phyloP scores from a whole-genome alignment of 306 rosid species.

The Gastrolobium villosum region DNA sequence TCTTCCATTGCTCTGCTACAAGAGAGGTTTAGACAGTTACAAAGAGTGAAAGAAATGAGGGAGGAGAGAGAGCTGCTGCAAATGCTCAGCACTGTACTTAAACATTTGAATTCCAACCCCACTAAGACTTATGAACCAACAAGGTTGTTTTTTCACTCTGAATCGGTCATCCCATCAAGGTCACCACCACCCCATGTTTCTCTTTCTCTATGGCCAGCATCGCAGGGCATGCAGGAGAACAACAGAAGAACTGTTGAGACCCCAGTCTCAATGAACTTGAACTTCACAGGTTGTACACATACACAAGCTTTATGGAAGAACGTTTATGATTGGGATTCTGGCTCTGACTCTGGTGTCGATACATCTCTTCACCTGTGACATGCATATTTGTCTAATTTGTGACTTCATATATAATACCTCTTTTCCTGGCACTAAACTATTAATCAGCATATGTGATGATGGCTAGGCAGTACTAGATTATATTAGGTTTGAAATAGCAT shows the following conservation, averaged over 20 bases:
- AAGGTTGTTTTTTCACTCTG: slow-evolving; percentile 57
- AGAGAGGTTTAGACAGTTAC: slow-evolving; percentile 81
- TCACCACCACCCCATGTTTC: slow-evolving; percentile 56
- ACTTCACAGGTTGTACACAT: slow-evolving; percentile 36
- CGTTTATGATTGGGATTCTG: slow-evolving; percentile 39
- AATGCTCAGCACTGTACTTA: slow-evolving; percentile 43
- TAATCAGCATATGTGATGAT: slow-evolving; percentile 6
- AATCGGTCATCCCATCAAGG: slow-evolving; percentile 38
- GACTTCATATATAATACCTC: slow-evolving; percentile 20
- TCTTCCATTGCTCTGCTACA: slow-evolving; percentile 83
- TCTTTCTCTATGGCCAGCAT: slow-evolving; percentile 64
- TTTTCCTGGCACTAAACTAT: not conserved
- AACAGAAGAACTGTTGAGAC: slow-evolving; percentile 27
- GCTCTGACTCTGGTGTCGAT: slow-evolving; percentile 66
- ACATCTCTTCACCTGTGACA: slow-evolving; percentile 87
- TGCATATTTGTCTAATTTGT: slow-evolving; percentile 9
- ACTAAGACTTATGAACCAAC: slow-evolving; percentile 36
- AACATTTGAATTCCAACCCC: slow-evolving; percentile 43
- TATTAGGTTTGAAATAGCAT: slow-evolving; percentile 7
- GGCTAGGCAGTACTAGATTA: not conserved
- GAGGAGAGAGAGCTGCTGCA: slow-evolving; percentile 68
- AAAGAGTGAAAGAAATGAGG: slow-evolving; percentile 85
- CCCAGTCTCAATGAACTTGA: slow-evolving; percentile 46
- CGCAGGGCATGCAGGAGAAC: slow-evolving; percentile 41
- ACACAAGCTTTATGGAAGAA: slow-evolving; percentile 46